A percentile compares a stretch with the other conserved stretches of the same genome.
Conservation (phyloP, 495 filamentous ascomycete genomes). For the Aspergillus affinis region DNA sequence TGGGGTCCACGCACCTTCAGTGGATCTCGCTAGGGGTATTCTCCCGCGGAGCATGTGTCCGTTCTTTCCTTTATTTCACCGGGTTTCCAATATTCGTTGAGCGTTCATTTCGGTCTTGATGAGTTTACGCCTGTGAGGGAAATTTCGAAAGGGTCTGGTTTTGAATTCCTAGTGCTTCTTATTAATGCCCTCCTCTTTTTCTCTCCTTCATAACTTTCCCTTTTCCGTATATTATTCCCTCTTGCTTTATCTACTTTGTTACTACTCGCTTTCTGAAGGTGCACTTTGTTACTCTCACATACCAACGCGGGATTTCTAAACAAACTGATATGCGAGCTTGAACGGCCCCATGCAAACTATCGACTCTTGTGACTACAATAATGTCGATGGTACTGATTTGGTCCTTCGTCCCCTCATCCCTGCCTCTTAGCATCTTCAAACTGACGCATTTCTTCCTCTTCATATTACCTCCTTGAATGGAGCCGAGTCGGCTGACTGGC, state of each 20-base stretch:
- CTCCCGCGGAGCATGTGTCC: conserved; percentile 8
- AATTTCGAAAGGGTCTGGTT: conserved; percentile 17
- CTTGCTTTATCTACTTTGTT: conserved; percentile 5
- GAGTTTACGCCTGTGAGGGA: conserved; percentile 24
- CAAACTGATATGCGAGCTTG: neutral
- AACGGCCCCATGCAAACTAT: neutral
- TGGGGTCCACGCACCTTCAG: conserved; percentile 32
- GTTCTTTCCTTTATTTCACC: conserved; percentile 13
- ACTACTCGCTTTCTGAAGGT: conserved; percentile 17
- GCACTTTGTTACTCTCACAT: conserved; percentile 16
- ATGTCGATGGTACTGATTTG: neutral
- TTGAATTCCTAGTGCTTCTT: conserved; percentile 25
- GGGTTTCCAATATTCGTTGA: conserved; percentile 25
- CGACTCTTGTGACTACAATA: too few relatives aligned
- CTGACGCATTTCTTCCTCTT: neutral
- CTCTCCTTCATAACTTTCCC: conserved; percentile 5
- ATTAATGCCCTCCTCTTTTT: conserved; percentile 19
- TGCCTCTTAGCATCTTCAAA: neutral
- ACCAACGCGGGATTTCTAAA: conserved; percentile 4
- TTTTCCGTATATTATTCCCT: conserved; percentile 6
- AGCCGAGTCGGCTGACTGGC: neutral
- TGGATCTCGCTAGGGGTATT: conserved; percentile 20
- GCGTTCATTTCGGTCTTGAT: conserved; percentile 28
- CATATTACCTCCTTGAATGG: neutral
- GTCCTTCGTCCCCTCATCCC: neutral